A percentile compares a stretch with the other conserved stretches of the same genome.
These are phyloP conservation scores for Bathelium albidoporum DNA, from an alignment of 495 filamentous ascomycete species.

Conservation along the genomic window DNA sequence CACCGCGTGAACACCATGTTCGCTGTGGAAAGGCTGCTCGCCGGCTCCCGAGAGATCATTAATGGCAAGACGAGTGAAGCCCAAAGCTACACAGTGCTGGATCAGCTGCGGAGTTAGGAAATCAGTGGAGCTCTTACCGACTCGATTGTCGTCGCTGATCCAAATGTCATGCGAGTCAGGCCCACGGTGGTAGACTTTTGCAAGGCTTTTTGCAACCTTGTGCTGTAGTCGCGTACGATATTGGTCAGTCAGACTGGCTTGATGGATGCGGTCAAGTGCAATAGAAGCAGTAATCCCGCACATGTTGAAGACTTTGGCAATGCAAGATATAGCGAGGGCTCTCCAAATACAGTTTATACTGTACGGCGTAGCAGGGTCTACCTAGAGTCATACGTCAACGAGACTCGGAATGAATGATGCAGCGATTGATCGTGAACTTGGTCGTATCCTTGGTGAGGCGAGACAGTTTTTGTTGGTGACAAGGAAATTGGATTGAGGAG, in stretches of 20 bases:
- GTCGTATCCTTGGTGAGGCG: no score
- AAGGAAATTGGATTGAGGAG: no score
- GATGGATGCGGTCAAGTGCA: neutral
- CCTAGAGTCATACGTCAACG: no score
- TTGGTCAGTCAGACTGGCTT: neutral
- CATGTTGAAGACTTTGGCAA: no score
- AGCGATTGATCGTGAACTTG: no score
- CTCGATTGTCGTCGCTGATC: neutral
- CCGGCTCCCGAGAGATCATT: neutral
- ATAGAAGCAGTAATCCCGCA: neutral
- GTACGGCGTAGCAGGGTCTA: no score
- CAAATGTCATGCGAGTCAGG: neutral
- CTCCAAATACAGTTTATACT: no score
- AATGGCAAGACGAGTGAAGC: neutral
- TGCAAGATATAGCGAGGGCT: no score
- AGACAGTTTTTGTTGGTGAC: no score
- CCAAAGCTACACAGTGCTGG: constrained; percentile 1
- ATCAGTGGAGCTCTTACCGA: neutral
- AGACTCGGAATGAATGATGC: no score
- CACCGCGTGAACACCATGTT: neutral
- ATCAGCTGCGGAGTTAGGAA: constrained; percentile 5
- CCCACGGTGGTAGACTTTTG: neutral
- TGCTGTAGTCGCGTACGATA: neutral
- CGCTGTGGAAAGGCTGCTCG: neutral
- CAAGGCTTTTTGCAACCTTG: neutral